These are phyloP conservation scores for Clitoria ternatea DNA, from an alignment of 306 rosid genomes.

Conservation along the genomic window DNA sequence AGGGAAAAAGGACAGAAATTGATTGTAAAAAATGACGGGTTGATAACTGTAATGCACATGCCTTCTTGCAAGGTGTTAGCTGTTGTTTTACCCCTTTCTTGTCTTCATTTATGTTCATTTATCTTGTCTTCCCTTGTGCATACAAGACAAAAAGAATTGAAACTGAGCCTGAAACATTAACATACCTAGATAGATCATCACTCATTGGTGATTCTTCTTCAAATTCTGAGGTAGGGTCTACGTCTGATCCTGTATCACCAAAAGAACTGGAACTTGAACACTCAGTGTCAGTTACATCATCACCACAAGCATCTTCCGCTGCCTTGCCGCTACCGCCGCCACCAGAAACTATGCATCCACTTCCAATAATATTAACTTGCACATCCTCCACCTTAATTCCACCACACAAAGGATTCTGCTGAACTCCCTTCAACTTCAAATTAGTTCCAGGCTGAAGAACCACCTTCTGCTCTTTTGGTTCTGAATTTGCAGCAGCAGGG, in stretches of 20 bases:
- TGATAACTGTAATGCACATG: background rate
- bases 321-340: too few species aligned
- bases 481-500: conserved; percentile 1
- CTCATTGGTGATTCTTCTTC: conserved; percentile 50
- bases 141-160: background rate
- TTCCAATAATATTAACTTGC: conserved; percentile 55
- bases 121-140: background rate
- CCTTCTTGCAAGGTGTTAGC: background rate
- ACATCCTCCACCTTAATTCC: conserved; percentile 48
- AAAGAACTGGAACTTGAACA: conserved; percentile 65
- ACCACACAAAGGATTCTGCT: conserved; percentile 20
- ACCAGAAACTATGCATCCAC: conserved; percentile 24
- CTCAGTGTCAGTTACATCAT: conserved; percentile 39
- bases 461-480: conserved; percentile 18
- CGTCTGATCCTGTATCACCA: conserved; percentile 50
- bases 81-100: background rate
- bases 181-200: conserved; percentile 51
- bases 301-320: conserved; percentile 36
- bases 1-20: background rate
- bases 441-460: conserved; percentile 34
- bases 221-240: conserved; percentile 31
- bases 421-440: conserved; percentile 22
- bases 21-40: background rate
- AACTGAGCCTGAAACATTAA: conserved; percentile 9
- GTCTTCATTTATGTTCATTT: background rate